phyloP scores from a whole-genome alignment of 805 yeast genomes.

The Candida vartiovaarae region DNA sequence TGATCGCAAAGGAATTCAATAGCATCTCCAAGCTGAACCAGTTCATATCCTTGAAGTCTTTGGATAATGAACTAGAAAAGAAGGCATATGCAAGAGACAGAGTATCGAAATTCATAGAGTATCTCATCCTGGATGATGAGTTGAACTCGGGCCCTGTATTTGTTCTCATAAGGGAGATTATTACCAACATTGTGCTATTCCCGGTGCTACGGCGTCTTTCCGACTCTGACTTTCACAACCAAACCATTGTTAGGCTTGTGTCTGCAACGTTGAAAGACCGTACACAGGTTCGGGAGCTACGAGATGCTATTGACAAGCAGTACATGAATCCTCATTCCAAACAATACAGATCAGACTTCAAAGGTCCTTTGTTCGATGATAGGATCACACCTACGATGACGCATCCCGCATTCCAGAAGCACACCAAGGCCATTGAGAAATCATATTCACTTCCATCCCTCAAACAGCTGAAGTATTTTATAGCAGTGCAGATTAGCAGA shows the following conservation, averaged over 20 bases:
- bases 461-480: constrained; percentile 40
- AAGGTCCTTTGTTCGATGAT: constrained; percentile 23
- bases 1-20: constrained; percentile 34
- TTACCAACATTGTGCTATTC: constrained; percentile 48
- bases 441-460: constrained; percentile 35
- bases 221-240: constrained; percentile 76
- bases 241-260: constrained; percentile 48
- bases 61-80: constrained; percentile 33
- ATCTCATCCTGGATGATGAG: constrained; percentile 39
- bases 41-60: constrained; percentile 37
- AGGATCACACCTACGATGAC: constrained; percentile 34
- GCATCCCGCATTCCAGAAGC: constrained; percentile 33
- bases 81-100: constrained; percentile 42
- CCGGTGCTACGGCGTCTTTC: constrained; percentile 47
- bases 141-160: constrained; percentile 39
- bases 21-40: constrained; percentile 44
- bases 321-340: constrained; percentile 24
- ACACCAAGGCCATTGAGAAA: constrained; percentile 28
- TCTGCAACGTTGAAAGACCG: constrained; percentile 66
- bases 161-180: constrained; percentile 53
- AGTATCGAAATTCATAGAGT: constrained; percentile 39
- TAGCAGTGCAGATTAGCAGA: constrained; percentile 41
- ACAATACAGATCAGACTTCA: constrained; percentile 3
- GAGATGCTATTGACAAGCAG: constrained; percentile 66
- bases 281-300: constrained; percentile 62